Conservation (phyloP, 2,329 filamentous ascomycete species). For the Lecanicillium sp. region DNA sequence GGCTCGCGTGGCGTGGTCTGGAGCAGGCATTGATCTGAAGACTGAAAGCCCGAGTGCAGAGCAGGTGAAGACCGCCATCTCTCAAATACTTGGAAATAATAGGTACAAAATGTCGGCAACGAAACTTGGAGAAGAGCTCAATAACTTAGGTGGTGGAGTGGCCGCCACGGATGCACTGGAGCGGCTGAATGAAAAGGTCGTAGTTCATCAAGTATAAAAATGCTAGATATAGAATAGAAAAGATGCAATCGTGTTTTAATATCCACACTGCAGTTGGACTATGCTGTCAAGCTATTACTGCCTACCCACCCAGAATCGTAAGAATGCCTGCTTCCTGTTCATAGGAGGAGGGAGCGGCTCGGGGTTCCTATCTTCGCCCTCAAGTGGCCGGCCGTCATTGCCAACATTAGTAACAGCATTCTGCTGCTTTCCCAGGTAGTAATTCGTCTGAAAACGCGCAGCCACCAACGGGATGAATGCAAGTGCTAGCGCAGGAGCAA, state of each 20-base stretch:
- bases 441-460: conserved; percentile 30
- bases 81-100: conserved; percentile 16
- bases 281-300: too few relatives aligned
- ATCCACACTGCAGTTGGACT: too few relatives aligned
- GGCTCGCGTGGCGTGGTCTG: conserved; percentile 22
- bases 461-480: conserved; percentile 25
- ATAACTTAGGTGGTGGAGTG: conserved; percentile 18
- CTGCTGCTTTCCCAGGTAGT: conserved; percentile 22
- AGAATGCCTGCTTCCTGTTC: conserved; percentile 17
- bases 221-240: too few relatives aligned
- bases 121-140: conserved; percentile 18
- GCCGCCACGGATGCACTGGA: conserved; percentile 20
- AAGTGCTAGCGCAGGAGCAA: conserved; percentile 22
- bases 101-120: conserved; percentile 16
- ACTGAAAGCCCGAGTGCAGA: conserved; percentile 23
- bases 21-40: conserved; percentile 26
- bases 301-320: conserved; percentile 22
- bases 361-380: conserved; percentile 13
- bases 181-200: conserved; percentile 22
- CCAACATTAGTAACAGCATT: conserved; percentile 21
- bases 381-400: conserved; percentile 16
- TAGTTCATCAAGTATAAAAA: too few relatives aligned
- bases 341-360: conserved; percentile 12
- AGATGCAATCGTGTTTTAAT: too few relatives aligned
- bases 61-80: conserved; percentile 18